Base-by-base conservation (phyloP, 202 grass and related monocot species). In the Carex arenaria region DNA sequence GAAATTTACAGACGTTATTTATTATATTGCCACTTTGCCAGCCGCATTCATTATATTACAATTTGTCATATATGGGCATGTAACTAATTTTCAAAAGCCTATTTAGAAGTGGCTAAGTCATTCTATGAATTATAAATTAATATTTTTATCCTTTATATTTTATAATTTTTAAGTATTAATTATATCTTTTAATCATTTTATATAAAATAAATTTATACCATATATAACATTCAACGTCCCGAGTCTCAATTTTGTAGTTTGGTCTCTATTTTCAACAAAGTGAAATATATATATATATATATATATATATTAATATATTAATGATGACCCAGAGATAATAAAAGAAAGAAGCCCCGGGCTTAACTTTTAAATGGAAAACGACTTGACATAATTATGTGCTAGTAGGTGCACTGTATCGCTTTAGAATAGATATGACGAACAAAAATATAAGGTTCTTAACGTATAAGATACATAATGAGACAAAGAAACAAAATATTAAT, bases 401-500 rank as follows among this genome's bases (percentile, higher is more conserved):
- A 78, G 74, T 78, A 38, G 74, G 74, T 78, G 66, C 60, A 67
- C 30, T 26, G 23, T 71, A 34, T 79, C 49, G 49, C 53, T 47
- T 67, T 84, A 31, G 3, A 15, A 61, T 61, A 73, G 73, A 78
- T 85, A 32, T 3, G 77, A 81, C 61, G 36, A 66, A 66, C 79
- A 60, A 54, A 57, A 72, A 82, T 19, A 53, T 42, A 42, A 82
- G 64, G 36, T 49, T 49, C 87, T 85, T 85, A 56, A 88, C 87
- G 74, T 88, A 82, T 43, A 88, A 88, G 87, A 88, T 61, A 88
- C 80, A 88, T 78, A 88, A 85, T 45, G 23, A 11, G 34, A 84
- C 22, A 77, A 77, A 57, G 73, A 59, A 77, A 32, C 51, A 56
- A 77, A 77, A 57, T 10, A 34, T 36, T 36, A 20, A 63, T 63